These are phyloP conservation scores for Pilaira anomala DNA, from an alignment of 192 early-diverging fungal genomes.

Conservation along the genomic window DNA sequence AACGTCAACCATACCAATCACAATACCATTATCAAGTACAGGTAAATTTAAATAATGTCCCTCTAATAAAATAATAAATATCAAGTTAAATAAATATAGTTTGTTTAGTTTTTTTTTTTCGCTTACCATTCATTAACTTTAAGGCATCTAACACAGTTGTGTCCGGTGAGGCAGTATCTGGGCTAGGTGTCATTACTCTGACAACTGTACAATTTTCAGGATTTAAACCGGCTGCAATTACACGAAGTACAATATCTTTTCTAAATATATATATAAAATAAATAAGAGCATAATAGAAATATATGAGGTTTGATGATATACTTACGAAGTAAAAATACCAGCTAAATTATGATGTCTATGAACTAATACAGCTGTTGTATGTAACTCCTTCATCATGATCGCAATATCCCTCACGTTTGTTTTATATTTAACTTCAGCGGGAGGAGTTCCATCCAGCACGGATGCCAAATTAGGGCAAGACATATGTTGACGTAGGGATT, in stretches of 20 bases:
- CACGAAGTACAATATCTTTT: conserved; percentile 81
- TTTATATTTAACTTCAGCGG: conserved; percentile 59
- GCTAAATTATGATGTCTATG: conserved; percentile 64
- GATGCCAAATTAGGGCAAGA: conserved; percentile 85
- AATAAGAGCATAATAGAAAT: not conserved
- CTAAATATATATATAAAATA: conserved; percentile 42
- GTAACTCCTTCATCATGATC: conserved; percentile 65
- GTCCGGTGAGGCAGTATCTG: conserved; percentile 63
- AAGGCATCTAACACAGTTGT: conserved; percentile 75
- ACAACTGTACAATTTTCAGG: conserved; percentile 86
- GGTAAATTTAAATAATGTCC: conserved; percentile 76
- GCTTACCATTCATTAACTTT: conserved; percentile 73
- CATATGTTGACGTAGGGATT: conserved; percentile 71
- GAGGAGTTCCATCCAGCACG: conserved; percentile 63
- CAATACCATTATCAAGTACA: conserved; percentile 58
- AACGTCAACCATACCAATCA: conserved; percentile 78
- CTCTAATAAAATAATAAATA: conserved; percentile 19
- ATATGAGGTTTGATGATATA: conserved; percentile 2
- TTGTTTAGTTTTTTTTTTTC: not conserved
- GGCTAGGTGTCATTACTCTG: conserved; percentile 92
- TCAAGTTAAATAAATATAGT: not conserved
- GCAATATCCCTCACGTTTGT: conserved; percentile 72
- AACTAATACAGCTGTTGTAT: conserved; percentile 71
- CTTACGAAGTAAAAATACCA: conserved; percentile 67
- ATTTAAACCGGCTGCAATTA: conserved; percentile 79